A percentile compares a stretch with the other conserved stretches of the same genome.
phyloP scores from a whole-genome alignment of 495 filamentous ascomycete species.

The Aspergillus conjunctus region DNA sequence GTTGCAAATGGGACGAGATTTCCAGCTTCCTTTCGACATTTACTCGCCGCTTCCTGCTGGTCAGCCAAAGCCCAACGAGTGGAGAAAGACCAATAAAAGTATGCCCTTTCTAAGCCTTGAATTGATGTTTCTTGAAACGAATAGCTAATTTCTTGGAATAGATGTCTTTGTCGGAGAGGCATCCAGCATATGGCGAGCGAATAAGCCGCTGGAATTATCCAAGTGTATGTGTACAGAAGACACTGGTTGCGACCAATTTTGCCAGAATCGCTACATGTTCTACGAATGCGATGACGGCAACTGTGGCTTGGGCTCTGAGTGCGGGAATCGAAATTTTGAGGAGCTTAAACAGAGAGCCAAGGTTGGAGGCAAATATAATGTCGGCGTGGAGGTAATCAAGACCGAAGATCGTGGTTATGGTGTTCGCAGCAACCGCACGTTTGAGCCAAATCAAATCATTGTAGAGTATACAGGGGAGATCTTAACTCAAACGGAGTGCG shows the following conservation, averaged over 20 bases:
- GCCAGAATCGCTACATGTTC: constrained; percentile 93
- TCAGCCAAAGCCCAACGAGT: constrained; percentile 88
- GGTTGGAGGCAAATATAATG: constrained; percentile 77
- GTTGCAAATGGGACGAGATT: constrained; percentile 71
- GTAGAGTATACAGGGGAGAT: constrained; percentile 98
- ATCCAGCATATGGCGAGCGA: constrained; percentile 79
- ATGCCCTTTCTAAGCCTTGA: constrained; percentile 32
- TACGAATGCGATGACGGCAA: constrained; percentile 94
- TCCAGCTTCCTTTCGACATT: constrained; percentile 84
- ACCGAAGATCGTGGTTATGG: constrained; percentile 88
- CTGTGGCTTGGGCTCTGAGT: constrained; percentile 73
- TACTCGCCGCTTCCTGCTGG: constrained; percentile 83
- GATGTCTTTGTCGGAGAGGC: constrained; percentile 94
- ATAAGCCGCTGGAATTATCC: constrained; percentile 70
- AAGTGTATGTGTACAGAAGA: constrained; percentile 78
- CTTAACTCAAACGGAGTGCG: constrained; percentile 89
- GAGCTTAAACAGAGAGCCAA: constrained; percentile 75
- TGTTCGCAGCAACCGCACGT: constrained; percentile 84
- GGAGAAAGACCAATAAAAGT: constrained; percentile 90
- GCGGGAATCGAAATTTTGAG: constrained; percentile 85
- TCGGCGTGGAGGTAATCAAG: constrained; percentile 93
- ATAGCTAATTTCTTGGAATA: constrained; percentile 36
- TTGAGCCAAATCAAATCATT: constrained; percentile 89
- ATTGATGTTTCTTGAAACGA: constrained; percentile 13
- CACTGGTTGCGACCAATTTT: constrained; percentile 82